Conservation (phyloP, 2,329 filamentous ascomycete species). For the Penicillium sp. region DNA sequence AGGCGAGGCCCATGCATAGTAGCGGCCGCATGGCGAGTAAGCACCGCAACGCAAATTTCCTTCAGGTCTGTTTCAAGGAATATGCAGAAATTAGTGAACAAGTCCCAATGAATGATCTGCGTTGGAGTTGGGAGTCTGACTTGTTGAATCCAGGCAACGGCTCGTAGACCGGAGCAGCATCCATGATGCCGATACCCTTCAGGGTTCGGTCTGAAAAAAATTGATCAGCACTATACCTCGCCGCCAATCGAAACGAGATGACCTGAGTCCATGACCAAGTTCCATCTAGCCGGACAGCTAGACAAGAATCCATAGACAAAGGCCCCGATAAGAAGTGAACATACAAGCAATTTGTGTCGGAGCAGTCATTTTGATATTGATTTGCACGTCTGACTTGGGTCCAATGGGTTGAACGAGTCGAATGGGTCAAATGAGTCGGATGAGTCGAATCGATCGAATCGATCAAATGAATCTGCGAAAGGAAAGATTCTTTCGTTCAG, state of each 20-base stretch:
- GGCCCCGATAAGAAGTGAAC: conserved; percentile 23
- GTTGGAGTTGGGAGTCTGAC: conserved; percentile 29
- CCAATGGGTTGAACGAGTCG: background rate
- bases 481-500: too few relatives aligned
- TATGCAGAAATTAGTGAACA: background rate
- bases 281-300: too few relatives aligned
- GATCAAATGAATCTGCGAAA: too few relatives aligned
- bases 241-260: background rate
- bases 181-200: conserved; percentile 90
- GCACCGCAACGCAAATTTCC: conserved; percentile 90
- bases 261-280: too few relatives aligned
- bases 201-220: conserved; percentile 69
- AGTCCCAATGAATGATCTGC: too few relatives aligned
- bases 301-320: too few relatives aligned
- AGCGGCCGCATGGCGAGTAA: conserved; percentile 93
- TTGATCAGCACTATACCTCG: conserved; percentile 13
- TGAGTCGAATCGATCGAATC: too few relatives aligned
- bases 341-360: conserved; percentile 86
- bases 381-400: conserved; percentile 7
- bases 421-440: too few relatives aligned
- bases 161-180: conserved; percentile 84
- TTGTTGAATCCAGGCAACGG: conserved; percentile 69
- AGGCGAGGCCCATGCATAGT: conserved; percentile 88
- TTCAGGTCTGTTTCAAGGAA: conserved; percentile 58
- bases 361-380: conserved; percentile 61